Conservation (phyloP, 169 alveolate species). For the Cryptosporidium felis region DNA sequence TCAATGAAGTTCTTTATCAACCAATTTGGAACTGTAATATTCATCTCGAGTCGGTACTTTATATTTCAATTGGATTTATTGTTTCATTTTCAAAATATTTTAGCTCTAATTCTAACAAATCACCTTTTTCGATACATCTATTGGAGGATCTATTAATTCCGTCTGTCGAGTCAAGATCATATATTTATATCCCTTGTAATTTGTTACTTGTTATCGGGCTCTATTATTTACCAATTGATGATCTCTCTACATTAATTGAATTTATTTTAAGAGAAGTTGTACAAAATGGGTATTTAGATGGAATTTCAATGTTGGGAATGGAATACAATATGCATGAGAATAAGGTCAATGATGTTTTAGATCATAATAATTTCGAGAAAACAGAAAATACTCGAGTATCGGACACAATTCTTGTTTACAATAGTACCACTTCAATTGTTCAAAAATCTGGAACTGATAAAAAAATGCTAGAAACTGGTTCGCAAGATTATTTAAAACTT, state of each 20-base stretch:
- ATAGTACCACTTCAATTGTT: too few relatives aligned
- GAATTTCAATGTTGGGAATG: slow-evolving; percentile 37
- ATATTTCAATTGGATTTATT: slow-evolving; percentile 28
- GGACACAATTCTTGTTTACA: too few relatives aligned
- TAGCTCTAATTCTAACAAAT: not conserved
- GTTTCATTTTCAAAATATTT: slow-evolving; percentile 13
- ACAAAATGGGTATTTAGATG: slow-evolving; percentile 43
- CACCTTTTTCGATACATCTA: slow-evolving; percentile 8
- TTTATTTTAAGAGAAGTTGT: not conserved
- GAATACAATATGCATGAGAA: too few relatives aligned
- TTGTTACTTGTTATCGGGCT: slow-evolving; percentile 11
- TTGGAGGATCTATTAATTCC: slow-evolving; percentile 29
- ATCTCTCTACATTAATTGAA: slow-evolving; percentile 1
- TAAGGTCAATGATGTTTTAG: too few relatives aligned
- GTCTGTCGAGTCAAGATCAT: not conserved
- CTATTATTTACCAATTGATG: slow-evolving; percentile 13
- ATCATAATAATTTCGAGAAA: too few relatives aligned
- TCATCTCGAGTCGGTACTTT: slow-evolving; percentile 16
- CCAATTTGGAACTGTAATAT: slow-evolving; percentile 42
- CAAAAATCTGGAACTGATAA: too few relatives aligned
- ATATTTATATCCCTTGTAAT: slow-evolving; percentile 22
- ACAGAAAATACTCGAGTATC: too few relatives aligned
- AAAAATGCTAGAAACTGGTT: too few relatives aligned
- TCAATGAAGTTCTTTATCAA: slow-evolving; percentile 9
- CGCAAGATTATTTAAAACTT: not conserved